A percentile compares a stretch with the other conserved stretches of the same genome.
These are phyloP conservation scores for Platanus orientalis DNA, from an alignment of 164 flowering plant genomes.

Conservation along the genomic window DNA sequence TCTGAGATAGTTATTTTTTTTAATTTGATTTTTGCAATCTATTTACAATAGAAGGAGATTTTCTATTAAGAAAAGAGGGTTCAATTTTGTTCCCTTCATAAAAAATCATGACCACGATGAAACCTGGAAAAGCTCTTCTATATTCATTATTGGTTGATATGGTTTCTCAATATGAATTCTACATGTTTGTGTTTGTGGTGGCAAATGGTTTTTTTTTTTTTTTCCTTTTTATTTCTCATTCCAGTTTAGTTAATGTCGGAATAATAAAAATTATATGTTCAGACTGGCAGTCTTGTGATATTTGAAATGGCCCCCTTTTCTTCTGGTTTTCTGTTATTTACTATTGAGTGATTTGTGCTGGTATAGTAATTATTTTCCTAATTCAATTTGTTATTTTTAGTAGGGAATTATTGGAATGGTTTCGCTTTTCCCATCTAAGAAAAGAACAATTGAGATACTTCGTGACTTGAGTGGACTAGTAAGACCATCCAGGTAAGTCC, in stretches of 20 bases:
- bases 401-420: slow-evolving; percentile 36
- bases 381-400: not conserved
- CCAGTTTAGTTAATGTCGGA: too few relatives aligned
- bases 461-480: slow-evolving; percentile 45
- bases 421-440: slow-evolving; percentile 43
- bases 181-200: too few relatives aligned
- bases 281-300: too few relatives aligned
- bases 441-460: slow-evolving; percentile 45
- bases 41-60: too few relatives aligned
- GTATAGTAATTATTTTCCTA: not conserved
- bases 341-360: not conserved
- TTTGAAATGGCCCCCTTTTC: too few relatives aligned
- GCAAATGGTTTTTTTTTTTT: too few relatives aligned
- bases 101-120: not conserved
- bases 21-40: too few relatives aligned
- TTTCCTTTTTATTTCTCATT: not conserved
- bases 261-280: too few relatives aligned
- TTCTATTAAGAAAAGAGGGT: too few relatives aligned
- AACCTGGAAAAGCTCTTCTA: not conserved
- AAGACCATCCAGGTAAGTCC: slow-evolving; percentile 49
- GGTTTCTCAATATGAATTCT: too few relatives aligned
- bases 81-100: not conserved
- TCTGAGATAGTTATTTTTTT: too few relatives aligned
- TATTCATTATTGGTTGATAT: too few relatives aligned
- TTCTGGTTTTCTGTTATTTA: not conserved